Conservation (phyloP, 2,329 filamentous ascomycete species). For the Gnomoniopsis sp. region DNA sequence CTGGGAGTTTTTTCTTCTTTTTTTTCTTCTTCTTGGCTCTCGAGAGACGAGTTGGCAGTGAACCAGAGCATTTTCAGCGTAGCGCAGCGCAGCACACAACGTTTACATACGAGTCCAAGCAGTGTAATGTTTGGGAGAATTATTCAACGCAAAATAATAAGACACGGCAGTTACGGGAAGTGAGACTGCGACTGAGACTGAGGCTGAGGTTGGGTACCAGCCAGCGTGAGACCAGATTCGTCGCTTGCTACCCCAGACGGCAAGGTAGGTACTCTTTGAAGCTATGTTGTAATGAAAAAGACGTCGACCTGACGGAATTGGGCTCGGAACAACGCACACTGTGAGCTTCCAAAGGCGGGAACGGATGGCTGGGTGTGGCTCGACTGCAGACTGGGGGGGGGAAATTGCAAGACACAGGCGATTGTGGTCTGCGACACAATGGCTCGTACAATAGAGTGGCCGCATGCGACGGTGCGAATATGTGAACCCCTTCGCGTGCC, state of each 20-base stretch:
- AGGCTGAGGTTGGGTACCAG: not conserved
- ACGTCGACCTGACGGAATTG: no score
- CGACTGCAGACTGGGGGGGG: no score
- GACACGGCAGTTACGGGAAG: not conserved
- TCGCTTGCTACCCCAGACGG: no score
- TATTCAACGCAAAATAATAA: not conserved
- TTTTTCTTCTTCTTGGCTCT: no score
- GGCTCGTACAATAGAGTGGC: not conserved
- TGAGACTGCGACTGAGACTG: not conserved
- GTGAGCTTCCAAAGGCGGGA: no score
- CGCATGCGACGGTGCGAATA: not conserved
- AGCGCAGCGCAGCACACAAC: not conserved
- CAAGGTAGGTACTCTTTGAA: no score
- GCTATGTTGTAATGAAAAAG: no score
- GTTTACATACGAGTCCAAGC: not conserved
- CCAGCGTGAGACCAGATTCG: no score
- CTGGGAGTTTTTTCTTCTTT: no score
- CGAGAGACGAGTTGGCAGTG: no score
- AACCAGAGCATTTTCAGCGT: not conserved
- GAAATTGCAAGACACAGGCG: not conserved
- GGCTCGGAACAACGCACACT: no score
- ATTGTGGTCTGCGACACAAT: not conserved
- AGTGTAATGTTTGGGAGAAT: not conserved
- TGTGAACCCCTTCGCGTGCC: not conserved
- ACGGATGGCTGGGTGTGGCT: no score